Evolutionary conservation across 139 green algal species (phyloP), one percentile per base, ranked within the genome.

Genomic region (Chlorella sp.): DNA sequence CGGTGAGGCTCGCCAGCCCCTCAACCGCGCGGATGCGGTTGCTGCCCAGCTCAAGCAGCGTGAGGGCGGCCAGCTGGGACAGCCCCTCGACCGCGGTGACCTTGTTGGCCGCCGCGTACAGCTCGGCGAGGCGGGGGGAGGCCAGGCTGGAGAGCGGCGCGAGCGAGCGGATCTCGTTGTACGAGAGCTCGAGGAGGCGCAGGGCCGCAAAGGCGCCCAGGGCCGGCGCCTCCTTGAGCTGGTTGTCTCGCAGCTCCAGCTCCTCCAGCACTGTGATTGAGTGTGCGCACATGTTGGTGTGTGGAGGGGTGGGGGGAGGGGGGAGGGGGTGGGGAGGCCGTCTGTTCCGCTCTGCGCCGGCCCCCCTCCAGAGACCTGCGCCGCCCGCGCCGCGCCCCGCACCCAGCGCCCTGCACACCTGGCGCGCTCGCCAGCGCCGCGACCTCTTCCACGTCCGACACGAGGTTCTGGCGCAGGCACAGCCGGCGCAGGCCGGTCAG

Each of bases 51-150:
- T 98, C 95, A 46, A 98, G 88, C 40, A 94, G 70, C 19, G 76
- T 78, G 2, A 98, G 85, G 0, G 42, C 8, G 0, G 70, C 88
- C 14, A 98, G 80, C 6, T 86, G 69, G 0, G 14, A n/a, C 35
- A 87, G 33, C 8, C 56, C 69, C 41, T 85, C 64, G 2, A 95
- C 91, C 5, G 42, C 71, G 2, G 78, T 73, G 1, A 98, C 70
- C 79, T 96, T 95, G 86, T 98, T 98, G 76, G 60, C 80, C n/a
- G 95, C 92, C 0, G 87, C 67, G 67, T 94, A 98, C 40, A 98
- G 86, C 82, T 98, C 88, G 6, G 68, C 38, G 12, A 98, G 79
- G 1, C 64, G 31, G 8, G 60, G 43, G 17, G 58, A 72, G 23
- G 56, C 25, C 40, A 96, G 80, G 8, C 35, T 45, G 0, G 66